Evolutionary conservation across 2,329 filamentous ascomycete species (phyloP), one percentile per base, ranked within the genome.

Genomic region (Sporothrix inflata): DNA sequence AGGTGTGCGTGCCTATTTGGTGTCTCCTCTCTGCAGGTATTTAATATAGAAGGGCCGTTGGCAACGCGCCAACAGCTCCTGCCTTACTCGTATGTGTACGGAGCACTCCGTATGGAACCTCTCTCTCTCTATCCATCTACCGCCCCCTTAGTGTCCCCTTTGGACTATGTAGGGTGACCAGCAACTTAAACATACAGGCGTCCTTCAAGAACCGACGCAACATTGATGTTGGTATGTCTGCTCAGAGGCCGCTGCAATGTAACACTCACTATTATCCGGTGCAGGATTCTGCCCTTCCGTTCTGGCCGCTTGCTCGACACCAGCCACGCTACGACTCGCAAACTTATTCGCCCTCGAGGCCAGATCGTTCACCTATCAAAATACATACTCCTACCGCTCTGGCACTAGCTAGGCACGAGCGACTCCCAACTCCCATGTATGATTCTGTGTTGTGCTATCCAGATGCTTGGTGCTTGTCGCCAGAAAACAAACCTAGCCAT

Each of bases 211-310:
- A 16, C 30, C 19, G 19, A 6, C 30, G 6, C 30, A 61, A 40
- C n/a, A n/a, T 11, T 19, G 6, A 12, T 30, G 19, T 30, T 30
- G 51, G 51, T 30, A 30, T 30, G 12, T 16, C 24, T 30, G 14
- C 19, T 51, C 19, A 7, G 19, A 51, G 5, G 7, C 47, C 14
- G 14, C 27, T n/a, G 30, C 21, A 38, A 61, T 61, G 55, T 38
- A 38, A 16, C 55, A 38, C 30, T 61, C 34, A 38, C 30, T 61
- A 61, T 61, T 61, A 61, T 21, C 55, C 55, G 55, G 55, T 61
- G 27, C 55, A 61, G 19, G 55, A 61, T 38, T 61, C 11, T 38
- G 51, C 55, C 55, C n/a, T 38, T n/a, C 30, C 30, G 19, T 6
- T 61, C 55, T 38, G 7, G n/a, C 55, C 7, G 30, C 30, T 61